These are phyloP conservation scores for Dryas alaskensis DNA, from an alignment of 306 rosid genomes.

Conservation along the genomic window DNA sequence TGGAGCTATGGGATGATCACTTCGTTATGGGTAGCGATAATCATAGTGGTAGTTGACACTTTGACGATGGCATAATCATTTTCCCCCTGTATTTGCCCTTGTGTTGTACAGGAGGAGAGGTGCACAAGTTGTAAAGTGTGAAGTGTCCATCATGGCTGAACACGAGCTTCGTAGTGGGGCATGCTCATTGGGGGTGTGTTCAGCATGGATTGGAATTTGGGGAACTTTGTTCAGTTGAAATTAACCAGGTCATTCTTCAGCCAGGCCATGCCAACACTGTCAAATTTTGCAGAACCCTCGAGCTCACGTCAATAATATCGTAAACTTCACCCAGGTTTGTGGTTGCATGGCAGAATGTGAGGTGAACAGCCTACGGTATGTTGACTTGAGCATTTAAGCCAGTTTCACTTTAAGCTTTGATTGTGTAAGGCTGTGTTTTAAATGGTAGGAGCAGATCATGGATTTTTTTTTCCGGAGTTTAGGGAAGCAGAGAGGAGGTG, in stretches of 20 bases:
- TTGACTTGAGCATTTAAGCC: constrained; percentile 36
- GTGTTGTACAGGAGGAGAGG: constrained; percentile 99
- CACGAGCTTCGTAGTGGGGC: constrained; percentile 50
- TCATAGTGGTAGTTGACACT: constrained; percentile 90
- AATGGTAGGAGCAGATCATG: constrained; percentile 29
- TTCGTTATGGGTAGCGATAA: constrained; percentile 79
- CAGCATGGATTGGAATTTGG: constrained; percentile 49
- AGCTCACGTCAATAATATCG: constrained; percentile 40
- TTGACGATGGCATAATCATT: constrained; percentile 98
- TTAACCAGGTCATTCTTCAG: constrained; percentile 29
- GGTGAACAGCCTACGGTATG: constrained; percentile 50
- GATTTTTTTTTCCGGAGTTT: constrained; percentile 25
- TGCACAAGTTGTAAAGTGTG: constrained; percentile 80
- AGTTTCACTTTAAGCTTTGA: constrained; percentile 25
- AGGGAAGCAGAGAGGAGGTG: constrained; percentile 12
- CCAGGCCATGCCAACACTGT: constrained; percentile 41
- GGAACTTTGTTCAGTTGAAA: constrained; percentile 51
- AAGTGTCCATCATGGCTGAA: constrained; percentile 94
- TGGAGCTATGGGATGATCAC: constrained; percentile 75
- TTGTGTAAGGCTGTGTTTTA: constrained; percentile 36
- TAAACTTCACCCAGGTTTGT: constrained; percentile 40
- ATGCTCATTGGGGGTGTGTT: constrained; percentile 50
- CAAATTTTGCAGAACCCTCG: constrained; percentile 49
- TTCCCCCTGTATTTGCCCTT: constrained; percentile 99
- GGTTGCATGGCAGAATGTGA: constrained; percentile 49